Conservation (phyloP, 2,329 filamentous ascomycete genomes). For the Pochonia chlamydosporia region DNA sequence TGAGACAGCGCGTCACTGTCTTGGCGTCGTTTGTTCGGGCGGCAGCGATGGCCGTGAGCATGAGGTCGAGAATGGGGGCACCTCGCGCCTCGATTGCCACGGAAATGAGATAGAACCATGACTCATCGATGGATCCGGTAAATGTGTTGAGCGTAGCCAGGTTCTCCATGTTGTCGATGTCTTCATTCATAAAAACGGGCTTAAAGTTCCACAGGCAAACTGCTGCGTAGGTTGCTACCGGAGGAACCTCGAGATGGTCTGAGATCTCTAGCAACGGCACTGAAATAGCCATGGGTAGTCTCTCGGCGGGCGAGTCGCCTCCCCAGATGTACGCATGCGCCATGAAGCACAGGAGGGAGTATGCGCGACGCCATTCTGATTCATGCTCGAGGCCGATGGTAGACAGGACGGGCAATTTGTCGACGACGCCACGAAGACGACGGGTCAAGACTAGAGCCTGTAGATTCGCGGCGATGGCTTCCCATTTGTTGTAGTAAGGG, state of each 20-base stretch:
- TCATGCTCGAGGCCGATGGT: conserved; percentile 76
- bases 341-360: conserved; percentile 85
- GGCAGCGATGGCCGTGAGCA: conserved; percentile 81
- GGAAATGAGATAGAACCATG: conserved; percentile 96
- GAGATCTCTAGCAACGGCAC: conserved; percentile 76
- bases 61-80: conserved; percentile 78
- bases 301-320: conserved; percentile 73
- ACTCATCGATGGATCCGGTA: conserved; percentile 91
- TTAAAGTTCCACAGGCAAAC: conserved; percentile 97
- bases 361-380: conserved; percentile 89
- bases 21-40: conserved; percentile 63
- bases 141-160: conserved; percentile 84
- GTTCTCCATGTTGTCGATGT: conserved; percentile 78
- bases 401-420: conserved; percentile 76
- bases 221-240: conserved; percentile 89
- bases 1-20: conserved; percentile 73
- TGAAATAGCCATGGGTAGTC: conserved; percentile 74
- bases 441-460: conserved; percentile 82
- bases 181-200: conserved; percentile 78
- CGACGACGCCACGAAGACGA: conserved; percentile 72
- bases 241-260: conserved; percentile 73
- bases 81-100: conserved; percentile 93
- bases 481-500: conserved; percentile 93
- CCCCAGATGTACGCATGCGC: conserved; percentile 96
- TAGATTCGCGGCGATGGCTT: conserved; percentile 76